These are phyloP conservation scores for Xylariaceae sp. DNA, from an alignment of 2,329 filamentous ascomycete species.

Conservation along the genomic window DNA sequence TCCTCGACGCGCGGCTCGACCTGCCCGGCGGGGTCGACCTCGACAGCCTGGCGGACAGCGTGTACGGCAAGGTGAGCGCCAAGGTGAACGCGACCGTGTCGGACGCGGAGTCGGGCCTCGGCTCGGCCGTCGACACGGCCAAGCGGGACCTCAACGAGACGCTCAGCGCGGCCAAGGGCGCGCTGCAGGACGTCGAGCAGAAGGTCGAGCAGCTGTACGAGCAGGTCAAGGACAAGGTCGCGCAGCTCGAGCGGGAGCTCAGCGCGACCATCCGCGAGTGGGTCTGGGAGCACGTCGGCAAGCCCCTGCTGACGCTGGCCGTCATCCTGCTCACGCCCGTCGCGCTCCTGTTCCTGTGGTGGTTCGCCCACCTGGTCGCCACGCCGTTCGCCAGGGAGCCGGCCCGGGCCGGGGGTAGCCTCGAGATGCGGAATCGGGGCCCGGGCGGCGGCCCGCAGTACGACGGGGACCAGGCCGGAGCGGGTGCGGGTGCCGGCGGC, in stretches of 20 bases:
- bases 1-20: conserved; percentile 1
- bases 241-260: conserved; percentile 2
- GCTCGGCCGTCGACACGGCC: conserved; percentile 1
- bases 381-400: conserved; percentile 1
- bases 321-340: conserved; percentile 4
- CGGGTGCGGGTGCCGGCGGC: background rate
- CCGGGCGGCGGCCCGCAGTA: background rate
- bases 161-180: conserved; percentile 1
- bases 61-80: conserved; percentile 3
- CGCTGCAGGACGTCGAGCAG: conserved; percentile 1
- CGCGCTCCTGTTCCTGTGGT: conserved; percentile 3
- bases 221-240: conserved; percentile 5
- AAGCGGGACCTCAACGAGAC: conserved; percentile 1
- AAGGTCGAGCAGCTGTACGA: conserved; percentile 2
- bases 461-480: background rate
- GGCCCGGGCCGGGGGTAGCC: background rate
- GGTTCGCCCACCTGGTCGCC: conserved; percentile 1
- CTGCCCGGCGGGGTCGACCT: conserved; percentile 1
- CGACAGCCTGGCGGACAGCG: conserved; percentile 3
- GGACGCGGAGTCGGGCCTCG: background rate
- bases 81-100: conserved; percentile 4
- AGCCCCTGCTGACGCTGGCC: conserved; percentile 2
- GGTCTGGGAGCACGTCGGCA: conserved; percentile 6
- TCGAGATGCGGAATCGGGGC: conserved; percentile 1
- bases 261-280: conserved; percentile 1